phyloP scores from a whole-genome alignment of 768 basidiomycete genomes.

The Paxillus ammoniavirescens region DNA sequence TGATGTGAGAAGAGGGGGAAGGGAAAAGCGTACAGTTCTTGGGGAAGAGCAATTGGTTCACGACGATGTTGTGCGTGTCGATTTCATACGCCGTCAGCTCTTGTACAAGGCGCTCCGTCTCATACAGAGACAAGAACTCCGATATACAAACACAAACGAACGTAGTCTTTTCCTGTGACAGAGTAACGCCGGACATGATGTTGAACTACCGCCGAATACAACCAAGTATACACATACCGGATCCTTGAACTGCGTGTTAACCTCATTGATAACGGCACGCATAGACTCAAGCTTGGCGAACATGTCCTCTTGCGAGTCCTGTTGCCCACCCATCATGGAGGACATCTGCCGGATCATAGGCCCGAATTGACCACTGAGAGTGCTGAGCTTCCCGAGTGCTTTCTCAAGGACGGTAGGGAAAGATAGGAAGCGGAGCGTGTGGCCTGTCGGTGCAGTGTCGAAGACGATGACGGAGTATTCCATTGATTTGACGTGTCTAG shows the following conservation, averaged over 20 bases:
- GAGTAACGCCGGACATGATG: neutral
- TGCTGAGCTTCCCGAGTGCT: conserved; percentile 90
- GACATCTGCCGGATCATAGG: conserved; percentile 98
- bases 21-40: conserved; percentile 66
- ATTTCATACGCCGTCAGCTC: conserved; percentile 93
- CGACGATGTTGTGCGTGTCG: conserved; percentile 98
- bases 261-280: conserved; percentile 96
- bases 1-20: neutral
- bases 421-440: conserved; percentile 97
- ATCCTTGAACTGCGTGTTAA: conserved; percentile 99
- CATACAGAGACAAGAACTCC: conserved; percentile 96
- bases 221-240: conserved; percentile 55
- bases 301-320: conserved; percentile 94
- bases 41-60: conserved; percentile 96
- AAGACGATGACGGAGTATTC: conserved; percentile 99
- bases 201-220: neutral
- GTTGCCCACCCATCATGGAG: conserved; percentile 92
- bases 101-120: conserved; percentile 97
- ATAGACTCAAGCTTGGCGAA: conserved; percentile 97
- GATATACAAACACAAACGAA: conserved; percentile 99
- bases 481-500: conserved; percentile 99
- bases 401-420: conserved; percentile 98
- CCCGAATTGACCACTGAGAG: conserved; percentile 92
- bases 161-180: conserved; percentile 87
- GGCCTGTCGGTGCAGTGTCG: conserved; percentile 98